These are phyloP conservation scores for Periconia sp. DNA, from an alignment of 2,329 filamentous ascomycete genomes.

Conservation along the genomic window DNA sequence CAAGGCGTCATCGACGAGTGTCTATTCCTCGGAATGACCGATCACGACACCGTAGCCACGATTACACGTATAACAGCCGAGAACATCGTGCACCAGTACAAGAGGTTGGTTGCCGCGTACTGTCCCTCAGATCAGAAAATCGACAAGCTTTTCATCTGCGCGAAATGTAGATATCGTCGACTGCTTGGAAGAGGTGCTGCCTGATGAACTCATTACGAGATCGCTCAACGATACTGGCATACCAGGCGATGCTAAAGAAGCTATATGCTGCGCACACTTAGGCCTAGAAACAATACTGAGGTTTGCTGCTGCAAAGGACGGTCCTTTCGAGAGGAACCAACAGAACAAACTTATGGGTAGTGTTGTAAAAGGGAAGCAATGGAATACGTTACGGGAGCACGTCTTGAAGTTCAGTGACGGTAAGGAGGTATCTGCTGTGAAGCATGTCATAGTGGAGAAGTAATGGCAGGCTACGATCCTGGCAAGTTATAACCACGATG, in stretches of 20 bases:
- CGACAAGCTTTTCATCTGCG: constrained; percentile 63
- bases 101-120: constrained; percentile 49
- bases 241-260: constrained; percentile 60
- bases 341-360: constrained; percentile 37
- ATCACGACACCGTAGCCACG: constrained; percentile 59
- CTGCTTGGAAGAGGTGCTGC: constrained; percentile 53
- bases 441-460: constrained; percentile 3
- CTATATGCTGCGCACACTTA: constrained; percentile 62
- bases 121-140: constrained; percentile 44
- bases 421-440: constrained; percentile 1
- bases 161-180: constrained; percentile 60
- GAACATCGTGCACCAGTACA: constrained; percentile 57
- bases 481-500: too few species aligned
- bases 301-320: background rate
- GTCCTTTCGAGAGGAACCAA: constrained; percentile 35
- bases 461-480: too few species aligned
- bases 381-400: constrained; percentile 11
- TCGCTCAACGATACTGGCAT: constrained; percentile 62
- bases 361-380: constrained; percentile 16
- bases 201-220: constrained; percentile 51
- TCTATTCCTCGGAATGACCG: constrained; percentile 46
- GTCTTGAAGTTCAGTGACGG: constrained; percentile 18
- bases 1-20: constrained; percentile 55
- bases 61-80: constrained; percentile 62
- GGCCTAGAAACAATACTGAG: constrained; percentile 55